These are phyloP conservation scores for Tagetes erecta DNA, from an alignment of 129 eudicot species.

Conservation along the genomic window DNA sequence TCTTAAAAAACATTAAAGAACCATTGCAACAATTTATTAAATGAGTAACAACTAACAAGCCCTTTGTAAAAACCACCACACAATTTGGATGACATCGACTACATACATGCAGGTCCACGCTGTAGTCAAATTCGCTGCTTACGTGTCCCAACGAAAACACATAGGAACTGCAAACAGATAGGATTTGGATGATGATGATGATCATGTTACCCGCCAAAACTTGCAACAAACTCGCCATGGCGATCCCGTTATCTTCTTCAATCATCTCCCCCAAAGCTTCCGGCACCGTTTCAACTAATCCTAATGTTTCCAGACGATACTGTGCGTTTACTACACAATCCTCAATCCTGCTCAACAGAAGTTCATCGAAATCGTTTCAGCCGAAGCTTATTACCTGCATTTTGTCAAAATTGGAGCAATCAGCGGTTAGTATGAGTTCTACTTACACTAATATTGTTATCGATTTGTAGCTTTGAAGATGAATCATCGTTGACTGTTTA, in stretches of 20 bases:
- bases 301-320: constrained; percentile 30
- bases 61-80: background rate
- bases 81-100: constrained; percentile 8
- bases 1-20: too few relatives aligned
- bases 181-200: constrained; percentile 52
- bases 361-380: constrained; percentile 25
- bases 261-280: constrained; percentile 41
- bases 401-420: constrained; percentile 34
- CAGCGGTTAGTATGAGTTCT: constrained; percentile 48
- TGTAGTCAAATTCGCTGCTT: constrained; percentile 11
- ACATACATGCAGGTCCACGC: constrained; percentile 21
- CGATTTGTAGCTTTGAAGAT: background rate
- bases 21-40: too few relatives aligned
- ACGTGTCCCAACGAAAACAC: constrained; percentile 22
- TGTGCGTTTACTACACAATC: constrained; percentile 28
- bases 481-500: constrained; percentile 5
- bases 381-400: constrained; percentile 47
- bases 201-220: constrained; percentile 35
- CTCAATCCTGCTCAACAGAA: constrained; percentile 26
- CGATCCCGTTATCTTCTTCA: constrained; percentile 52
- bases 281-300: constrained; percentile 24
- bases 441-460: constrained; percentile 10
- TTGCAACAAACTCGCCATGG: constrained; percentile 48
- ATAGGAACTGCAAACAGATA: constrained; percentile 21
- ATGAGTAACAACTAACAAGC: background rate